A percentile compares a stretch with the other conserved stretches of the same genome.
phyloP scores from a whole-genome alignment of 169 alveolate species.

The Plasmodium yoelii region DNA sequence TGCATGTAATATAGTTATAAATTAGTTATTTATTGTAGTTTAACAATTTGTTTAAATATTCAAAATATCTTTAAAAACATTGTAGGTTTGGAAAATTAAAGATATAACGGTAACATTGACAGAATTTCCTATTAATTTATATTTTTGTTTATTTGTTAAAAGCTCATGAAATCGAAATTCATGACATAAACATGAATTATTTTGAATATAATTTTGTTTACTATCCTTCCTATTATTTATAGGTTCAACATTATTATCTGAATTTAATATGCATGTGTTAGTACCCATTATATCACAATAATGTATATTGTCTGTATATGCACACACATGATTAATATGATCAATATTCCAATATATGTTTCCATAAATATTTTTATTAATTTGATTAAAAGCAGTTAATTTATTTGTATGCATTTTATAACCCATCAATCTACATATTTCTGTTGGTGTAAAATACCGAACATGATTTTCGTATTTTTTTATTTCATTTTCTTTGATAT shows the following conservation, averaged over 20 bases:
- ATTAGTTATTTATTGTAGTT: too few species aligned
- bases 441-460: conserved; percentile 69
- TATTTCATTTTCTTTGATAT: conserved; percentile 17
- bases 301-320: conserved; percentile 27
- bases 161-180: conserved; percentile 55
- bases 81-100: conserved; percentile 43
- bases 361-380: conserved; percentile 37
- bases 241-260: neutral
- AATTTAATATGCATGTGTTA: conserved; percentile 27
- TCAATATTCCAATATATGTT: conserved; percentile 70
- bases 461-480: conserved; percentile 50
- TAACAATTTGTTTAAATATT: too few species aligned
- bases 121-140: conserved; percentile 73
- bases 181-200: conserved; percentile 36
- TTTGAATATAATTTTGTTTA: neutral
- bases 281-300: conserved; percentile 32
- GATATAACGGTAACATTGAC: conserved; percentile 64
- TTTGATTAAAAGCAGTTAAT: neutral
- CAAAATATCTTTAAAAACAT: conserved; percentile 30
- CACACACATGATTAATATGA: conserved; percentile 69
- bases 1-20: too few species aligned
- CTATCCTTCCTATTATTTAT: neutral
- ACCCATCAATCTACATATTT: conserved; percentile 73
- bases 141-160: conserved; percentile 58
- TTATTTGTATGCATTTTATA: conserved; percentile 50